Conservation (phyloP, 768 basidiomycete species). For the Tubosaeta sp. region DNA sequence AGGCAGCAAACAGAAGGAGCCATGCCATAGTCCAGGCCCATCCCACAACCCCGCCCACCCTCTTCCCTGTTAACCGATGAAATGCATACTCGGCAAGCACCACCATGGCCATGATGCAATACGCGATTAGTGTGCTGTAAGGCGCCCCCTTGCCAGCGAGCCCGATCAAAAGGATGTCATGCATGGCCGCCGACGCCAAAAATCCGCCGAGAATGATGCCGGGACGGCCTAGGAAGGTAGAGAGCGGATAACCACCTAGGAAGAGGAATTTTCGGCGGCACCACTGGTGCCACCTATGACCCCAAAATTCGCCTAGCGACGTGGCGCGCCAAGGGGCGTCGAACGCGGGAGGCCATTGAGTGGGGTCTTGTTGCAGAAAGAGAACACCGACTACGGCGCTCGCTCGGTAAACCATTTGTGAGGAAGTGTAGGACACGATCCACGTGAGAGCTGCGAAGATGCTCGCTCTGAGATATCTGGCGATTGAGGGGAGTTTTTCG, state of each 20-base stretch:
- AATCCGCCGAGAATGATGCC: not conserved
- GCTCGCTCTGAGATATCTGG: constrained; percentile 36
- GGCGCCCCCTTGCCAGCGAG: too few relatives aligned
- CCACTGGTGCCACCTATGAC: not conserved
- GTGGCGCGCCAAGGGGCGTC: constrained; percentile 33
- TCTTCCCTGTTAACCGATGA: constrained; percentile 19
- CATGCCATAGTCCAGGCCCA: constrained; percentile 28
- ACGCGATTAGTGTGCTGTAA: constrained; percentile 41
- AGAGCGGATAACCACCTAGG: not conserved
- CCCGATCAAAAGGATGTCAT: constrained; percentile 40
- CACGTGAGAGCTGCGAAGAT: constrained; percentile 38
- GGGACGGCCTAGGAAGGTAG: too few relatives aligned
- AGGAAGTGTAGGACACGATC: constrained; percentile 27
- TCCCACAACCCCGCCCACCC: constrained; percentile 29
- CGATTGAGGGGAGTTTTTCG: constrained; percentile 22
- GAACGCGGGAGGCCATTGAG: constrained; percentile 33
- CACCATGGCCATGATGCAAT: constrained; percentile 55
- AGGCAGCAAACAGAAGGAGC: not conserved
- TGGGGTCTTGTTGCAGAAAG: constrained; percentile 28
- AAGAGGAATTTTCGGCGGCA: constrained; percentile 31
- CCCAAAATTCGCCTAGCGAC: constrained; percentile 37
- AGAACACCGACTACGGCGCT: constrained; percentile 20
- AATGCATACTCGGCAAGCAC: constrained; percentile 41
- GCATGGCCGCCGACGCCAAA: not conserved
- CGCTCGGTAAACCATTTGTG: constrained; percentile 35